Base-by-base conservation (phyloP, 23 red algal species). In the Gracilariopsis chorda region DNA sequence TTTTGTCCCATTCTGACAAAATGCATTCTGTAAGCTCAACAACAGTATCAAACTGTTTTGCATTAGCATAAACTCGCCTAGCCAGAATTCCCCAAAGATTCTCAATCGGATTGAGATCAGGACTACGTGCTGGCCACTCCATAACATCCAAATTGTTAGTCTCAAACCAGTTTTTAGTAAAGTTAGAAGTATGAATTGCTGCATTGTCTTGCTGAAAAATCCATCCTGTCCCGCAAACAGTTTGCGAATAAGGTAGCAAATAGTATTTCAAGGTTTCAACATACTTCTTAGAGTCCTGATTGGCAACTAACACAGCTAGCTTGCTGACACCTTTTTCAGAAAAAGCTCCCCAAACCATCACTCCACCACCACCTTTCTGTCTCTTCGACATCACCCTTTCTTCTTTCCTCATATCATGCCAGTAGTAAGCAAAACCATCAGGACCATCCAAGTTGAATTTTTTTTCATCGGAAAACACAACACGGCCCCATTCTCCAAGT, bases 371-470 rank as follows among this genome's bases (percentile, higher is more conserved):
- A 44, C 65, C 65, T 47, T 7, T 17, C n/a, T 30, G n/a, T 39
- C 7, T 41, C 21, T 47, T 41, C 6, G 65, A 72, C 7, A 41
- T 37, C 5, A 72, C 29, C 9, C 5, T 39, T 36, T 14, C n/a
- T 6, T 33, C 29, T 21, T 72, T 72, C 8, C 33, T 6, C 12
- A 72, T 8, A 21, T 72, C 65, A 21, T 72, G 65, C 65, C 65
- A 72, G 33, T 72, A 72, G 12, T 32, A 36, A 6, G 7, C 34
- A 6, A 72, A 21, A 20, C 65, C 65, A 47, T 72, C 65, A 7
- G 65, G 65, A 72, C 65, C 65, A 72, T 72, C 65, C 5, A 72
- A 21, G 8, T 72, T 72, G 29, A 72, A 72, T 39, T 72, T 72
- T 21, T 72, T 72, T 60, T 16, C 34, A 21, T 72, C 65, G 7